phyloP scores from a whole-genome alignment of 2,329 filamentous ascomycete genomes.

The Helotiales sp. region DNA sequence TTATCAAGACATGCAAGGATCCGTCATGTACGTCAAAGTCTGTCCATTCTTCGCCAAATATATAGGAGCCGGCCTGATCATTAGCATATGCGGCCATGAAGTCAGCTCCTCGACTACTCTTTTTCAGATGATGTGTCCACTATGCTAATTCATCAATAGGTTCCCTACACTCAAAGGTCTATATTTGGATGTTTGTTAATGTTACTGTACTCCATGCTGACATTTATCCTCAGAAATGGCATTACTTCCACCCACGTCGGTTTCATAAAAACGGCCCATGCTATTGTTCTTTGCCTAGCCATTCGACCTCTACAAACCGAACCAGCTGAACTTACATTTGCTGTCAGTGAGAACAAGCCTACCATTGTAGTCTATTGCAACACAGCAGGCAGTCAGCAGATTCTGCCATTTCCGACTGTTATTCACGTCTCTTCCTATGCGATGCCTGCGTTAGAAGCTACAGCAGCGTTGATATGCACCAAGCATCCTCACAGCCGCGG shows the following conservation, averaged over 20 bases:
- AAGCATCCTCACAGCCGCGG: slow-evolving; percentile 26
- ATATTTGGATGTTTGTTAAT: not conserved
- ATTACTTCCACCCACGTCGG: slow-evolving; percentile 48
- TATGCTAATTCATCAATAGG: no score
- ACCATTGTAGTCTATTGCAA: slow-evolving; percentile 54
- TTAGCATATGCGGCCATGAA: no score
- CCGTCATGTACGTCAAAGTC: no score
- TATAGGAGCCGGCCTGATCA: no score
- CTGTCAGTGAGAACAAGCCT: slow-evolving; percentile 48
- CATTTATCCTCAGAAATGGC: slow-evolving; percentile 32
- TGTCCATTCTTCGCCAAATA: no score
- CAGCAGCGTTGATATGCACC: slow-evolving; percentile 54
- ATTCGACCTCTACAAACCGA: slow-evolving; percentile 49
- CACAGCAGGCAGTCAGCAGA: slow-evolving; percentile 40
- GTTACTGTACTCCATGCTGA: slow-evolving; percentile 4
- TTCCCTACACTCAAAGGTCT: slow-evolving; percentile 64
- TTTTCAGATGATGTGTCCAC: no score
- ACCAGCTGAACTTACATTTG: slow-evolving; percentile 43
- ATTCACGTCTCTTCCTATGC: slow-evolving; percentile 51
- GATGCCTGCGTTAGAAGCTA: slow-evolving; percentile 46
- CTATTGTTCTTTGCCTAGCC: slow-evolving; percentile 49
- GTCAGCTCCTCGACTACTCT: no score
- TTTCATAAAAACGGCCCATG: slow-evolving; percentile 35
- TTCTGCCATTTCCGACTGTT: slow-evolving; percentile 50
- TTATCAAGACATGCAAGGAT: slow-evolving; percentile 62